phyloP scores from a whole-genome alignment of 768 basidiomycete genomes.

The Boletus patriciae region DNA sequence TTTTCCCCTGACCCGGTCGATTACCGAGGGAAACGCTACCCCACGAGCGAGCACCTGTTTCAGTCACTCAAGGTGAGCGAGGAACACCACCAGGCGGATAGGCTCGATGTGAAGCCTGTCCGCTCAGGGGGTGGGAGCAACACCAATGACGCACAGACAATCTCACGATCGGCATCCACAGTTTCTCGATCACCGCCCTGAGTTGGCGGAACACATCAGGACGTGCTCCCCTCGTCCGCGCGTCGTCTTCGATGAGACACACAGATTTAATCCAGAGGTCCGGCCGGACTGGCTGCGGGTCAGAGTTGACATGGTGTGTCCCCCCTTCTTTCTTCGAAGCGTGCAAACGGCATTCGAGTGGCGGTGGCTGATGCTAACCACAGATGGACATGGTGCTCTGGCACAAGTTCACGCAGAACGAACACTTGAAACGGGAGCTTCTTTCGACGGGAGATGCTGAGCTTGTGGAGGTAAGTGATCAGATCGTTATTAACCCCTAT shows the following conservation, averaged over 20 bases:
- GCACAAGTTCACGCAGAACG: conserved; percentile 43
- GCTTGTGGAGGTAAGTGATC: conserved; percentile 39
- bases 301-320: conserved; percentile 34
- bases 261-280: conserved; percentile 38
- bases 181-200: conserved; percentile 37
- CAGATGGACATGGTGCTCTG: conserved; percentile 43
- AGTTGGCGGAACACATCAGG: conserved; percentile 36
- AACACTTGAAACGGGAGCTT: conserved; percentile 34
- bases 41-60: conserved; percentile 49
- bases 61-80: conserved; percentile 43
- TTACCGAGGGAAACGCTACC: conserved; percentile 41
- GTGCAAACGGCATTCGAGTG: conserved; percentile 9
- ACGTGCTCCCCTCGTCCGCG: conserved; percentile 35
- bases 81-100: neutral
- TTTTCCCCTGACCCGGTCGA: conserved; percentile 44
- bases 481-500: neutral
- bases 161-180: conserved; percentile 19
- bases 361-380: conserved; percentile 5
- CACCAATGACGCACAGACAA: conserved; percentile 15
- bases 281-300: conserved; percentile 36
- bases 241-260: conserved; percentile 35
- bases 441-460: conserved; percentile 40
- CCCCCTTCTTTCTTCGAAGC: conserved; percentile 13
- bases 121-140: conserved; percentile 8
- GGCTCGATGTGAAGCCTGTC: neutral